These are phyloP conservation scores for Paecilomyces variotii DNA, from an alignment of 2,329 filamentous ascomycete species.

Conservation along the genomic window DNA sequence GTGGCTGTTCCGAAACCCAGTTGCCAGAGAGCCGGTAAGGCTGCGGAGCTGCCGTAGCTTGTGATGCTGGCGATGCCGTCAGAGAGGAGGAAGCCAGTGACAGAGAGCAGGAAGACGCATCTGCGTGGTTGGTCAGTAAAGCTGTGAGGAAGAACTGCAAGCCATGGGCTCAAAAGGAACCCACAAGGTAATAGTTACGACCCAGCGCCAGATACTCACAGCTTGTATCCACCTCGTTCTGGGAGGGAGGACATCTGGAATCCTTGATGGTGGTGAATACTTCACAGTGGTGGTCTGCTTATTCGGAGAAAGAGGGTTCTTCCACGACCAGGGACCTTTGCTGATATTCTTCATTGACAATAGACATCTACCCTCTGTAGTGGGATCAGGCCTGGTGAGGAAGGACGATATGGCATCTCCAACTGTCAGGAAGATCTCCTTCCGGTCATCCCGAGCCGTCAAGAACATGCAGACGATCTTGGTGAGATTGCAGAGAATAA, in stretches of 20 bases:
- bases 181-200: conserved; percentile 3
- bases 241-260: background rate
- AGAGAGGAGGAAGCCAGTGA: background rate
- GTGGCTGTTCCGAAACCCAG: background rate
- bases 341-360: conserved; percentile 1
- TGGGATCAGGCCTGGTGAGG: conserved; percentile 16
- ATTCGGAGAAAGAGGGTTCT: background rate
- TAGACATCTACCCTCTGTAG: conserved; percentile 12
- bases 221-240: conserved; percentile 4
- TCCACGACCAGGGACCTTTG: background rate
- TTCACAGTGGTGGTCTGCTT: background rate
- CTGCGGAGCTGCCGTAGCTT: background rate
- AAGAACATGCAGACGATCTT: conserved; percentile 17
- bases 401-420: conserved; percentile 28
- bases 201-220: conserved; percentile 2
- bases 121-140: background rate
- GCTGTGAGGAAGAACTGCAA: background rate
- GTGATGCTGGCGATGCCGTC: background rate
- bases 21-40: background rate
- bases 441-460: conserved; percentile 5
- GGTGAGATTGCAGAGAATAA: conserved; percentile 17
- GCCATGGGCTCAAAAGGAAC: background rate
- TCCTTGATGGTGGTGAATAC: conserved; percentile 2
- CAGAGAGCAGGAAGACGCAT: background rate
- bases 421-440: conserved; percentile 18